A percentile compares a stretch with the other conserved stretches of the same genome.
Conservation (phyloP, 2,329 filamentous ascomycete species). For the Akanthomyces lecanii region DNA sequence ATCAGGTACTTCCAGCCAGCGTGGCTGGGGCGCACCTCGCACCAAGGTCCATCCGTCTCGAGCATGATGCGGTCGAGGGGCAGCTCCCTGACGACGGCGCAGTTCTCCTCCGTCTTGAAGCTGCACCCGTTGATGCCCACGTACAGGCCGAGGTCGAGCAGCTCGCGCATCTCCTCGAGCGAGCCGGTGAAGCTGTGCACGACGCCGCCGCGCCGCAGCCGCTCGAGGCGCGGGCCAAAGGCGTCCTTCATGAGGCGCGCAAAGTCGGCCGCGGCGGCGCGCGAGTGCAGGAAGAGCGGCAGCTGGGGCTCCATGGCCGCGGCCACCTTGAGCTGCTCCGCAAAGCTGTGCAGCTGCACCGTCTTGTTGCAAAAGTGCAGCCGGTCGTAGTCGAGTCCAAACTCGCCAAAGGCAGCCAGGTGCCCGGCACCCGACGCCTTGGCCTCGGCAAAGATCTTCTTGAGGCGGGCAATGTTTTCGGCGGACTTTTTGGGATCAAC, state of each 20-base stretch:
- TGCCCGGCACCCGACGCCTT: slow-evolving; percentile 39
- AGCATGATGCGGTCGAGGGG: slow-evolving; percentile 80
- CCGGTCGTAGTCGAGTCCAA: slow-evolving; percentile 94
- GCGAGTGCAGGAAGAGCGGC: slow-evolving; percentile 87
- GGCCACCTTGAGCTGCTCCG: slow-evolving; percentile 74
- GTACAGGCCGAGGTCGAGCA: slow-evolving; percentile 77
- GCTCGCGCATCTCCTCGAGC: slow-evolving; percentile 72
- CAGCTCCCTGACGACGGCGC: slow-evolving; percentile 75
- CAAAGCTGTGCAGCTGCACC: slow-evolving; percentile 80
- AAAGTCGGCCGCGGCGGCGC: slow-evolving; percentile 84
- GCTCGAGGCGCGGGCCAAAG: slow-evolving; percentile 56
- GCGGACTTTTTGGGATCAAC: slow-evolving; percentile 41
- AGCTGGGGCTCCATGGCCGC: slow-evolving; percentile 65
- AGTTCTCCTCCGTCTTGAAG: slow-evolving; percentile 89
- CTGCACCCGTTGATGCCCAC: slow-evolving; percentile 97
- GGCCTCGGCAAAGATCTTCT: slow-evolving; percentile 57
- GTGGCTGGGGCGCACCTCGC: slow-evolving; percentile 86
- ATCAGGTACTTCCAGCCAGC: slow-evolving; percentile 71
- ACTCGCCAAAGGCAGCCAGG: slow-evolving; percentile 84
- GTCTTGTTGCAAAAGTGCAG: slow-evolving; percentile 75
- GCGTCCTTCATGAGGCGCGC: slow-evolving; percentile 61
- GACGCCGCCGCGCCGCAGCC: slow-evolving; percentile 70
- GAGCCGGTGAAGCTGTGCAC: slow-evolving; percentile 96
- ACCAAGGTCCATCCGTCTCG: slow-evolving; percentile 97
- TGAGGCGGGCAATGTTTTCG: slow-evolving; percentile 56